Percentiles rank a stretch among this genome's conserved stretches.
phyloP scores from a whole-genome alignment of 2,329 filamentous ascomycete genomes.

The Ophiostoma montium region DNA sequence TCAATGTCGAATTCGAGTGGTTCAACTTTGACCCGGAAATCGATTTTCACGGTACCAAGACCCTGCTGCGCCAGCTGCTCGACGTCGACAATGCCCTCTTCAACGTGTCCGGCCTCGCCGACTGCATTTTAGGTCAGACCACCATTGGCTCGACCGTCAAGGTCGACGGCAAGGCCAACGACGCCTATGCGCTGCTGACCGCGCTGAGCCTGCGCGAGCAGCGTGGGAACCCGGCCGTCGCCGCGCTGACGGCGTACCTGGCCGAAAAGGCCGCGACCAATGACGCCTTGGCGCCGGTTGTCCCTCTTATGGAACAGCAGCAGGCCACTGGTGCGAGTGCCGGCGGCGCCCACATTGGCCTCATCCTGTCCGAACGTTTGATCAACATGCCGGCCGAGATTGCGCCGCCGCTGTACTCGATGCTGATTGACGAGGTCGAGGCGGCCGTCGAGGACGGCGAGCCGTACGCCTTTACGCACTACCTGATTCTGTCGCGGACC shows the following conservation, averaged over 20 bases:
- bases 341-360: constrained; percentile 45
- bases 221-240: constrained; percentile 57
- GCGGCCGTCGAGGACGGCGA: constrained; percentile 82
- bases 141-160: constrained; percentile 90
- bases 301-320: constrained; percentile 34
- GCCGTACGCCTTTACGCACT: constrained; percentile 86
- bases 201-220: constrained; percentile 73
- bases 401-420: constrained; percentile 83
- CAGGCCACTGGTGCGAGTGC: constrained; percentile 15
- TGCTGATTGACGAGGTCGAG: constrained; percentile 83
- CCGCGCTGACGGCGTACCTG: constrained; percentile 60
- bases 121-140: constrained; percentile 72
- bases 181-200: constrained; percentile 86
- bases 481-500: constrained; percentile 81
- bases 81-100: constrained; percentile 77
- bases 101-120: constrained; percentile 73
- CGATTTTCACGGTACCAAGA: constrained; percentile 92
- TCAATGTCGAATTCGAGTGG: constrained; percentile 97
- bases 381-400: constrained; percentile 96
- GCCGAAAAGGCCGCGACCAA: constrained; percentile 35
- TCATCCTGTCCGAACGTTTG: constrained; percentile 82
- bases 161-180: constrained; percentile 84
- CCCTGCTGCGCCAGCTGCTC: constrained; percentile 77
- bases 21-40: constrained; percentile 84
- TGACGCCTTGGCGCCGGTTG: constrained; percentile 40